A percentile compares a stretch with the other conserved stretches of the same genome.
Conservation (phyloP, 1,139 yeast genomes). For the Entelexis paramagnoliae region DNA sequence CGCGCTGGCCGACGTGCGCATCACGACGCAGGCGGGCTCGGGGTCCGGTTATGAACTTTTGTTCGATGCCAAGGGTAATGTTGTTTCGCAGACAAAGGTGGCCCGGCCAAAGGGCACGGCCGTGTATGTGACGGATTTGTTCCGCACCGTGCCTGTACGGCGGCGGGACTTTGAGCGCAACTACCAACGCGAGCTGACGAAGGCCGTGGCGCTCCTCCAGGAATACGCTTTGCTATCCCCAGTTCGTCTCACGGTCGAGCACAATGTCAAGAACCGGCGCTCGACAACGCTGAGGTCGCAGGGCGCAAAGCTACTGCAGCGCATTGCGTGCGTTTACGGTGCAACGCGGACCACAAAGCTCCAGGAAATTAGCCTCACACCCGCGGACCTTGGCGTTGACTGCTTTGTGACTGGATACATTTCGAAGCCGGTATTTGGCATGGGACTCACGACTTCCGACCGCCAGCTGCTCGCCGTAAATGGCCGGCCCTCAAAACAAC, state of each 20-base stretch:
- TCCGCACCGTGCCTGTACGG: constrained; percentile 52
- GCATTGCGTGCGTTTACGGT: constrained; percentile 62
- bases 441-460: constrained; percentile 59
- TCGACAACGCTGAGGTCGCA: constrained; percentile 36
- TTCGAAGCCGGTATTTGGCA: constrained; percentile 68
- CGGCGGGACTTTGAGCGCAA: constrained; percentile 60
- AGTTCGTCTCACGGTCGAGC: constrained; percentile 48
- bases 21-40: constrained; percentile 14
- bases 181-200: constrained; percentile 59
- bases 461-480: constrained; percentile 69
- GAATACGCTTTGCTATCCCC: constrained; percentile 56
- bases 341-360: constrained; percentile 51
- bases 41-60: constrained; percentile 9
- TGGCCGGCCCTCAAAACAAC: constrained; percentile 58
- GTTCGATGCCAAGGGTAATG: constrained; percentile 17
- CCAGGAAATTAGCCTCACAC: constrained; percentile 12
- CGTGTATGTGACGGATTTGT: constrained; percentile 41
- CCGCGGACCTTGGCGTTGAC: constrained; percentile 27
- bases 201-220: constrained; percentile 51
- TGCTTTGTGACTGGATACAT: constrained; percentile 42
- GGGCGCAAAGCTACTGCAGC: constrained; percentile 40
- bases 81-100: background rate
- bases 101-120: constrained; percentile 41
- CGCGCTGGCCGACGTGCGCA: constrained; percentile 15
- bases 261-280: constrained; percentile 42